These are phyloP conservation scores for Breviolum minutum DNA, from an alignment of 73 alveolate species.

Conservation along the genomic window DNA sequence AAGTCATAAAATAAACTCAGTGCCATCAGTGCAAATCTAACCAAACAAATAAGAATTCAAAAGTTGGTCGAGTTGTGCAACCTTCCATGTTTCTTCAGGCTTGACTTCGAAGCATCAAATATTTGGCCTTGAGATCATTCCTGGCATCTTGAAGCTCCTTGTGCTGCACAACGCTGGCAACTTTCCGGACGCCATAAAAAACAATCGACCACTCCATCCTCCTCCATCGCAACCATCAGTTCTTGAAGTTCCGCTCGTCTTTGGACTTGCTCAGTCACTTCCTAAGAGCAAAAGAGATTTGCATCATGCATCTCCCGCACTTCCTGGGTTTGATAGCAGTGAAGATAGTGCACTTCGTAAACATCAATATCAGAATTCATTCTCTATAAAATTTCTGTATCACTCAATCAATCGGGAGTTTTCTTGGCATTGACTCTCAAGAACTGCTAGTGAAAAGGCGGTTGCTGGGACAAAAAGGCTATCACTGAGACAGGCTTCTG, in stretches of 20 bases:
- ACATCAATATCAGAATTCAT: not conserved
- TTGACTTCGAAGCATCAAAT: not conserved
- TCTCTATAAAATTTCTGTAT: not conserved
- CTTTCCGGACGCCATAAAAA: not conserved
- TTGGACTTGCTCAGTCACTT: conserved; percentile 76
- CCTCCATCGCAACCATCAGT: conserved; percentile 27
- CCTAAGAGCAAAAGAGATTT: not conserved
- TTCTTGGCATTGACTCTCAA: no score
- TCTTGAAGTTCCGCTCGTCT: conserved; percentile 52
- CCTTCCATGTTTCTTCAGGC: no score
- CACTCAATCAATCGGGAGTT: no score
- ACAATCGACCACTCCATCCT: conserved; percentile 6
- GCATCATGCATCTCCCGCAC: not conserved
- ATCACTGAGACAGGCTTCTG: conserved; percentile 24
- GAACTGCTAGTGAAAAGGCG: not conserved
- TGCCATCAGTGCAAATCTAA: not conserved
- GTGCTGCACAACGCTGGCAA: not conserved
- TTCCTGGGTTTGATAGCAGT: not conserved
- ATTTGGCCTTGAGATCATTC: conserved; percentile 39
- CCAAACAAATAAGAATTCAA: not conserved
- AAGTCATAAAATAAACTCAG: no score
- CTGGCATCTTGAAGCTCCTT: conserved; percentile 71
- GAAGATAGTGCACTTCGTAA: not conserved
- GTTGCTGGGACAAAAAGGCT: not conserved
- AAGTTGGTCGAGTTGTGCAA: no score